Base-by-base conservation (phyloP, 768 basidiomycete species). In the Mycena albidolilacea region DNA sequence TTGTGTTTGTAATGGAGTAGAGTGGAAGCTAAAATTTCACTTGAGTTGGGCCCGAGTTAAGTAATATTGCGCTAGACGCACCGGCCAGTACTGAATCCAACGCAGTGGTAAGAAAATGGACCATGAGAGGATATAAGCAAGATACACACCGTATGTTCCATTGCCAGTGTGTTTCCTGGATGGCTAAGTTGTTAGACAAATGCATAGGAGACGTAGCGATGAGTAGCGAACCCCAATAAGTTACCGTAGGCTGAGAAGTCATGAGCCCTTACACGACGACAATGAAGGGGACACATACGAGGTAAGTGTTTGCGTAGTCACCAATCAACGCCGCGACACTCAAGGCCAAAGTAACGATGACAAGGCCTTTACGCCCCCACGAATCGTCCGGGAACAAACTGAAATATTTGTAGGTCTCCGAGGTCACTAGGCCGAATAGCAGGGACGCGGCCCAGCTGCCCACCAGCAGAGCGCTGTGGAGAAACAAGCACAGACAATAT, bases 311-410 rank as follows among this genome's bases (percentile, higher is more conserved):
- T 37, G 48, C 63, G 21, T 64, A 64, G 48, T 64, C 63, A 7
- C 63, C 63, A 3, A 52, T 9, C 48, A 64, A 38, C 30, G 63
- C 62, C 10, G 62, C 62, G 14, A 64, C 2, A 19, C 17, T n/a
- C 5, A 64, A 50, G 15, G 46, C 15, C 30, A 64, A 30, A 7
- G 46, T n/a, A 2, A 64, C 1, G 63, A 50, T 44, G 46, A 64
- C 63, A 38, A 64, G 63, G 10, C 63, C 63, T 17, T 64, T 64
- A 48, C 63, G 63, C n/a, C 17, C 38, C 63, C 63, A 64, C 9
- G 63, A 17, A n/a, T 64, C 63, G 50, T 64, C 52, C 48, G 63
- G 46, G 30, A 64, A 52, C 17, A 17, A 4, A 1, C 46, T 64
- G 50, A 64, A 64, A 23, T 64, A 64, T n/a, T 64, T 64, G 43